These are phyloP conservation scores for Epichloe coenophiala DNA, from an alignment of 2,329 filamentous ascomycete genomes.

Conservation along the genomic window DNA sequence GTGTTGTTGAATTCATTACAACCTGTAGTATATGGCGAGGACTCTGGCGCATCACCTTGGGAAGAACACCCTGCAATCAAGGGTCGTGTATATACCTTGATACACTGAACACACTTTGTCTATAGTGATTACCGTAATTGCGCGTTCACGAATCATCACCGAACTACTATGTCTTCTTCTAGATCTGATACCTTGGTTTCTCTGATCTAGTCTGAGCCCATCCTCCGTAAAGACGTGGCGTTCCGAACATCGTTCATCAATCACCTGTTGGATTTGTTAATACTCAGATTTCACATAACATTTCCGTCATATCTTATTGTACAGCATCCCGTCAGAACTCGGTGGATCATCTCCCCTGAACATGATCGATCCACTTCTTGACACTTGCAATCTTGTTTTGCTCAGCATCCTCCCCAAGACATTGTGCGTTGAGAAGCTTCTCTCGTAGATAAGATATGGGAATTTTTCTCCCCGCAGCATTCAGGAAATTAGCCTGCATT, in stretches of 20 bases:
- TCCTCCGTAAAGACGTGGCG: too few species aligned
- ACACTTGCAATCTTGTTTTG: background rate
- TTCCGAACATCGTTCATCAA: too few species aligned
- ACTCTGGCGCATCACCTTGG: background rate
- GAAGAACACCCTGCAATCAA: background rate
- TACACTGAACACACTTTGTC: background rate
- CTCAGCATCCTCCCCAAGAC: background rate
- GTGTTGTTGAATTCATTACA: background rate
- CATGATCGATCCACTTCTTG: background rate
- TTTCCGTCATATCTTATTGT: too few species aligned
- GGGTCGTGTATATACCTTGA: background rate
- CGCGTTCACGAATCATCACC: too few species aligned
- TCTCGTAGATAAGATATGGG: constrained; percentile 23
- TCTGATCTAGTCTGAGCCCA: too few species aligned
- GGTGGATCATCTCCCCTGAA: background rate
- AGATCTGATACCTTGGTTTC: too few species aligned
- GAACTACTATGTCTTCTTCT: too few species aligned
- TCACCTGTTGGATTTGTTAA: too few species aligned
- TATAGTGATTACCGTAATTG: too few species aligned
- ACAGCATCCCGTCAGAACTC: too few species aligned
- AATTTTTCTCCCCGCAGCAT: constrained; percentile 28
- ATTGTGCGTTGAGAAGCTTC: constrained; percentile 10
- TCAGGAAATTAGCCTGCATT: constrained; percentile 30
- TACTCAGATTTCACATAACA: too few species aligned
- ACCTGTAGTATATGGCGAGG: background rate